Conservation (phyloP, 129 eudicot genomes). For the Centaurea solstitialis region DNA sequence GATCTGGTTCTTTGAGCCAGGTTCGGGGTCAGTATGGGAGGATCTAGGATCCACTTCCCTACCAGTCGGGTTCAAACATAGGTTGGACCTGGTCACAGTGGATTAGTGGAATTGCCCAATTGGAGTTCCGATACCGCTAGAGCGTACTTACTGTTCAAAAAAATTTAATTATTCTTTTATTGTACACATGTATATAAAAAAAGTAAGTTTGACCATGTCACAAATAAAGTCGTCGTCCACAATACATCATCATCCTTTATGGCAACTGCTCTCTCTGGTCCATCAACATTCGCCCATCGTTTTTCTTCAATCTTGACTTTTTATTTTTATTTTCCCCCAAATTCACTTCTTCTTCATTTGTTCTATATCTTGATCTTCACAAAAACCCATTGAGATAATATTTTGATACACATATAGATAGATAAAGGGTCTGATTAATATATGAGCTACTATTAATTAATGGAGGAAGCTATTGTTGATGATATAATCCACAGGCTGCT, state of each 20-base stretch:
- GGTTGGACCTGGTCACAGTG: no score
- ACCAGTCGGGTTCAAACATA: no score
- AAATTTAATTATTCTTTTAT: no score
- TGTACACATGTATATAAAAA: no score
- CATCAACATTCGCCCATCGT: background rate
- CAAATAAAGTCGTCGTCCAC: background rate
- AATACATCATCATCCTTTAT: background rate
- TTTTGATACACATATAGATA: background rate
- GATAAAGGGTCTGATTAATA: background rate
- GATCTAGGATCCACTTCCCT: no score
- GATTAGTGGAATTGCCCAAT: no score
- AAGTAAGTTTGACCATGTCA: background rate
- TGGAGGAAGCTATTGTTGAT: constrained; percentile 46
- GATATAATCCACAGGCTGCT: constrained; percentile 47
- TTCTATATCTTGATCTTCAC: constrained; percentile 1
- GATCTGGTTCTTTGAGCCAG: no score
- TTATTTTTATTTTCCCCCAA: background rate
- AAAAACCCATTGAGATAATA: background rate
- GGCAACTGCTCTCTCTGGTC: background rate
- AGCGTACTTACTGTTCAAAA: no score
- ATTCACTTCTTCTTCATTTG: background rate
- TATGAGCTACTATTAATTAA: constrained; percentile 5
- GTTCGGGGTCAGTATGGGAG: no score
- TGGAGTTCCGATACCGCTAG: no score
- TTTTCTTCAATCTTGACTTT: constrained; percentile 25